phyloP scores from a whole-genome alignment of 345 rosid species.

The Kernera saxatilis region DNA sequence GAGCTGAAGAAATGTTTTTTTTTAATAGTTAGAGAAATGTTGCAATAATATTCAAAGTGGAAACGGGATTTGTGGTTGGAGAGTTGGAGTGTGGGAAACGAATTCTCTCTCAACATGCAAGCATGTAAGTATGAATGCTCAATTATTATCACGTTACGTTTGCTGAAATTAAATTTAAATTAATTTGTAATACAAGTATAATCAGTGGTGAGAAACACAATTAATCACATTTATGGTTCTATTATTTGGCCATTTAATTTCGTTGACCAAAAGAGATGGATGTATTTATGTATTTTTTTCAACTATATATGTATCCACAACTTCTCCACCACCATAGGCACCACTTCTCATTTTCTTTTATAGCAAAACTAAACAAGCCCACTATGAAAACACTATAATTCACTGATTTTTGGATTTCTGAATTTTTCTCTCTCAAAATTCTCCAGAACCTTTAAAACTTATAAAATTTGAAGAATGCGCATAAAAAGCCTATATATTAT shows the following conservation, averaged over 20 bases:
- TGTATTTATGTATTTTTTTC: not conserved
- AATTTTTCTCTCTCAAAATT: not conserved
- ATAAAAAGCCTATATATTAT: not conserved
- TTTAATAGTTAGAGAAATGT: not conserved
- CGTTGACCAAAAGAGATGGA: not conserved
- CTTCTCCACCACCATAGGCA: constrained; percentile 1
- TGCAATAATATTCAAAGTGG: not conserved
- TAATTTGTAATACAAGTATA: not conserved
- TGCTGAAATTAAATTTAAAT: not conserved
- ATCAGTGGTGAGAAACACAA: not conserved
- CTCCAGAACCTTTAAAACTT: not conserved
- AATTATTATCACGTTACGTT: constrained; percentile 4
- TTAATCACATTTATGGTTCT: not conserved
- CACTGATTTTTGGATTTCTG: not conserved
- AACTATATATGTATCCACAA: no score
- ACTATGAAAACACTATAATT: not conserved
- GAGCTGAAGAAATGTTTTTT: no score
- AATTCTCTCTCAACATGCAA: not conserved
- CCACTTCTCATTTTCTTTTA: not conserved
- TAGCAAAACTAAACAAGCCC: not conserved
- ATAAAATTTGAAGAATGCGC: not conserved
- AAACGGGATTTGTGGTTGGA: not conserved
- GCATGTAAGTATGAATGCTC: not conserved
- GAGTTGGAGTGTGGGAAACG: not conserved
- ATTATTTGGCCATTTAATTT: not conserved